phyloP scores from a whole-genome alignment of 2,329 filamentous ascomycete species.

The Furcasterigmium furcatum region DNA sequence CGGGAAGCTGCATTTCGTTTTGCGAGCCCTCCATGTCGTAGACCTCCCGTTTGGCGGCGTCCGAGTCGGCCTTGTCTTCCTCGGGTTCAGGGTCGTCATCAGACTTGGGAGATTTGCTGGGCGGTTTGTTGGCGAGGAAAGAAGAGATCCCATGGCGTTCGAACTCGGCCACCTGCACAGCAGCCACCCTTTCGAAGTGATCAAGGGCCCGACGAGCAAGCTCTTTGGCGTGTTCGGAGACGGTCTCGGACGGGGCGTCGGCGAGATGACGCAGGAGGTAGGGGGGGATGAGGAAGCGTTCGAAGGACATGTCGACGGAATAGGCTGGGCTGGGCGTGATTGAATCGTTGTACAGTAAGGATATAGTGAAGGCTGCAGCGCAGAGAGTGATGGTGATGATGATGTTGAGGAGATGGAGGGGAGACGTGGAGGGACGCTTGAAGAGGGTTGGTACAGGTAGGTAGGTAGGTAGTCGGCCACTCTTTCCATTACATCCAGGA shows the following conservation, averaged over 20 bases:
- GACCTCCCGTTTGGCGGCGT: slow-evolving; percentile 31
- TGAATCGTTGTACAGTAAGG: too few relatives aligned
- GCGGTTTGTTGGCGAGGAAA: slow-evolving; percentile 1
- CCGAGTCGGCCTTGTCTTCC: slow-evolving; percentile 17
- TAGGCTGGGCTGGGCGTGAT: too few relatives aligned
- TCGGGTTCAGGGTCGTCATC: slow-evolving; percentile 32
- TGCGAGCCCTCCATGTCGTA: slow-evolving; percentile 37
- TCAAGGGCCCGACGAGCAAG: slow-evolving; percentile 31
- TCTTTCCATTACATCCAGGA: too few relatives aligned
- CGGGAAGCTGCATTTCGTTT: slow-evolving; percentile 35
- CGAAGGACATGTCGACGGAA: slow-evolving; percentile 6
- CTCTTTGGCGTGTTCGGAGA: slow-evolving; percentile 29
- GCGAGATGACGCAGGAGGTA: slow-evolving; percentile 41
- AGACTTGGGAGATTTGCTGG: slow-evolving; percentile 17
- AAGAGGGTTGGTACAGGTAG: too few relatives aligned
- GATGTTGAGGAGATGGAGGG: too few relatives aligned
- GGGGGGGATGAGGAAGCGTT: slow-evolving; percentile 41
- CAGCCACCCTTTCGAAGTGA: slow-evolving; percentile 24
- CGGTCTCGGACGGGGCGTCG: slow-evolving; percentile 24
- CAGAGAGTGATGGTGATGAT: too few relatives aligned
- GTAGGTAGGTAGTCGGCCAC: too few relatives aligned
- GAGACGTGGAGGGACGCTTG: too few relatives aligned
- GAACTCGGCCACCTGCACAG: slow-evolving; percentile 5
- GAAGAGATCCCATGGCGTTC: slow-evolving; percentile 5
- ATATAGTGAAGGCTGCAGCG: too few relatives aligned